Conservation (phyloP, 345 rosid species). For the Arabidopsis thaliana region TAIR10.1 NC_003076.8:25099501-25100000, state of each 20-base stretch:
- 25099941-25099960: neutral
- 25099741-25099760: neutral
- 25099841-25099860: slow-evolving; percentile 97
- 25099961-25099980: neutral
- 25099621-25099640: slow-evolving; percentile 17
- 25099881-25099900: slow-evolving; percentile 98
- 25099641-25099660: slow-evolving; percentile 26
- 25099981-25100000: slow-evolving; percentile 89
- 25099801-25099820: slow-evolving; percentile 86
- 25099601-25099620: slow-evolving; percentile 6
- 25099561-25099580: slow-evolving; percentile 5
- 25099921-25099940: slow-evolving; percentile 9
- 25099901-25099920: slow-evolving; percentile 69
- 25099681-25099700: slow-evolving; percentile 34
- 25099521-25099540: neutral
- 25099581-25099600: neutral
- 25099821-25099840: slow-evolving; percentile 97
- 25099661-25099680: slow-evolving; percentile 34
- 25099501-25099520: neutral
- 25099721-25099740: slow-evolving; percentile 16
- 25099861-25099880: slow-evolving; percentile 98
- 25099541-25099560: neutral
- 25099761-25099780: slow-evolving; percentile 60
- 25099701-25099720: slow-evolving; percentile 24
- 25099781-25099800: slow-evolving; percentile 81